Percentiles rank a stretch among this genome's conserved stretches.
Conservation (phyloP, 306 rosid genomes). For the Nissolia schottii region DNA sequence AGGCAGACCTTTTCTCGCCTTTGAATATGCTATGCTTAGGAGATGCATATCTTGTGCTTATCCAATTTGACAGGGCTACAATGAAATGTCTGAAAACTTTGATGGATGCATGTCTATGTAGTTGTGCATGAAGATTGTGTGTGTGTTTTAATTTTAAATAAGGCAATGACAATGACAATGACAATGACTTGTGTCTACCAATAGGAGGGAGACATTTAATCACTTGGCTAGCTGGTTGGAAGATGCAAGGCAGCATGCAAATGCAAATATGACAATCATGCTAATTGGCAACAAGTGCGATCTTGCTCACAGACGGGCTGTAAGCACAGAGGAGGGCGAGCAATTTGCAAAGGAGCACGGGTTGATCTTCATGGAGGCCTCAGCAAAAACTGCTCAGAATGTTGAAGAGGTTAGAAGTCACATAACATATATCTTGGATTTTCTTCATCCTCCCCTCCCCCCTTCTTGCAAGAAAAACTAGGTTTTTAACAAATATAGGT, state of each 20-base stretch:
- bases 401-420: conserved; percentile 79
- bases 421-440: not conserved
- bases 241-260: conserved; percentile 98
- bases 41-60: not conserved
- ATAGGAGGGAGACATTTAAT: conserved; percentile 96
- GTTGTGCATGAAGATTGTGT: not conserved
- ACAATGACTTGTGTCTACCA: conserved; percentile 1
- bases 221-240: conserved; percentile 99
- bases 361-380: conserved; percentile 93
- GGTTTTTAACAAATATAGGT: not conserved
- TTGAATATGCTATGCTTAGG: too few relatives aligned
- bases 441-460: not conserved
- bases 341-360: conserved; percentile 99
- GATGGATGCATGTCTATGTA: not conserved
- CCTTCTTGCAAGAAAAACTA: not conserved
- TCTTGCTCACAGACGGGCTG: conserved; percentile 97
- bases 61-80: not conserved
- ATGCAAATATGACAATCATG: conserved; percentile 98
- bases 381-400: conserved; percentile 97
- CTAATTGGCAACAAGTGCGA: conserved; percentile 93
- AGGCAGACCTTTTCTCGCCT: too few relatives aligned
- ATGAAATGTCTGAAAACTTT: not conserved
- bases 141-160: not conserved
- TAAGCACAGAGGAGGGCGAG: conserved; percentile 98
- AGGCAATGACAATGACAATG: conserved; percentile 15